A percentile compares a stretch with the other conserved stretches of the same genome.
phyloP scores from a whole-genome alignment of 1,139 yeast species.

The Nakaseomyces sp. region DNA sequence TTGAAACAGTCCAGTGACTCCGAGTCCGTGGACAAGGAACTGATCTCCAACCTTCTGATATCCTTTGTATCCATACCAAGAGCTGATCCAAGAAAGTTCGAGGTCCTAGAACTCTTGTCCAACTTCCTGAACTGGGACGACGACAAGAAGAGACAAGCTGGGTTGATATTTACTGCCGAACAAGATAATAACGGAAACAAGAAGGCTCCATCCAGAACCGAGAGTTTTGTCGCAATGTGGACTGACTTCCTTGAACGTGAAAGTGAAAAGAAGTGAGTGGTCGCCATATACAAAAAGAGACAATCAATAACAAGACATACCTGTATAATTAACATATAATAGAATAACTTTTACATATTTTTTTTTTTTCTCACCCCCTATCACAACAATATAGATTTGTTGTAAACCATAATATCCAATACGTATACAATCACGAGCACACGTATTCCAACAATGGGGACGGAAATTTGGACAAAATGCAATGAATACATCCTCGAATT shows the following conservation, averaged over 20 bases:
- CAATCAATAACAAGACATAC: background rate
- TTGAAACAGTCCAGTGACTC: slow-evolving; percentile 67
- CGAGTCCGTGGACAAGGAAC: slow-evolving; percentile 76
- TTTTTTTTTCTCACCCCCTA: too few relatives aligned
- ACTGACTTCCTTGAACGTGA: slow-evolving; percentile 85
- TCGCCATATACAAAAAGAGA: too few relatives aligned
- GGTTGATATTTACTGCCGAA: slow-evolving; percentile 44
- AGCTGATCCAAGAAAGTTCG: slow-evolving; percentile 90
- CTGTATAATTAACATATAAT: background rate
- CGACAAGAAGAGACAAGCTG: slow-evolving; percentile 72
- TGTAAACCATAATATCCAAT: too few relatives aligned
- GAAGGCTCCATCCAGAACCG: slow-evolving; percentile 36
- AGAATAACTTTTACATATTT: background rate
- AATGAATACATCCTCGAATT: too few relatives aligned
- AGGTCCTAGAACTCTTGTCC: slow-evolving; percentile 75
- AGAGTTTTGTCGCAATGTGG: slow-evolving; percentile 79
- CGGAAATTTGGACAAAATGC: too few relatives aligned
- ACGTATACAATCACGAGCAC: too few relatives aligned
- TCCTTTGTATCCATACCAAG: slow-evolving; percentile 83
- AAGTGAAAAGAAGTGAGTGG: slow-evolving; percentile 33
- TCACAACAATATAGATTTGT: too few relatives aligned
- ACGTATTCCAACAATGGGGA: too few relatives aligned
- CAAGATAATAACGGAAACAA: slow-evolving; percentile 18
- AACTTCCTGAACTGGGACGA: slow-evolving; percentile 87
- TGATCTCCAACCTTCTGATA: slow-evolving; percentile 74